Conservation (phyloP, 2,329 filamentous ascomycete genomes). For the Ophiostoma piceae region DNA sequence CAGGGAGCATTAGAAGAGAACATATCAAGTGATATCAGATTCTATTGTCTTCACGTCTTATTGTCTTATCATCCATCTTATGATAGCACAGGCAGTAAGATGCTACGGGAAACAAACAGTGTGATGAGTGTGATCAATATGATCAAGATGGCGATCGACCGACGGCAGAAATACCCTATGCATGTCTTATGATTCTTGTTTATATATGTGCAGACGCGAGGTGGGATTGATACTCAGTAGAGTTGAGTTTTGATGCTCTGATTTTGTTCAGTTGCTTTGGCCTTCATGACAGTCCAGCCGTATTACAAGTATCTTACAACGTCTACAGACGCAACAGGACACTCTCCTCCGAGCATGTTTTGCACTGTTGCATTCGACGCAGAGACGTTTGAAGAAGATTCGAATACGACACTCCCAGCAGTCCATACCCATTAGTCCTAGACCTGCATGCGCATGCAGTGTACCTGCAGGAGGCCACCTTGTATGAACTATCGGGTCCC, state of each 20-base stretch:
- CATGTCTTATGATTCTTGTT: slow-evolving; percentile 6
- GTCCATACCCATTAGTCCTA: slow-evolving; percentile 12
- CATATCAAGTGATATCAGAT: background rate
- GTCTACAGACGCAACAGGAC: background rate
- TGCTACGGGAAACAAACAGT: background rate
- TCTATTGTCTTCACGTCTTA: background rate
- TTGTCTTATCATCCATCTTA: background rate
- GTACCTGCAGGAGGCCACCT: slow-evolving; percentile 20
- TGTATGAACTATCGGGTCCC: background rate
- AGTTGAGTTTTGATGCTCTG: too few species aligned
- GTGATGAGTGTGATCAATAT: background rate
- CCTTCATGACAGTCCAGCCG: too few species aligned
- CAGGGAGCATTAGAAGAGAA: background rate
- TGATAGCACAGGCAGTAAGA: background rate
- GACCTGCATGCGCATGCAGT: slow-evolving; percentile 22
- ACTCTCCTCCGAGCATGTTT: slow-evolving; percentile 4
- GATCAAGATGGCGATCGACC: background rate
- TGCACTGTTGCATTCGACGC: background rate
- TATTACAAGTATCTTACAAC: too few species aligned
- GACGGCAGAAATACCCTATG: too few species aligned
- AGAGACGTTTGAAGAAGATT: background rate
- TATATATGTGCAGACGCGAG: slow-evolving; percentile 8
- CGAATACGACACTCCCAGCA: background rate
- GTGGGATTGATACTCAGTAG: too few species aligned
- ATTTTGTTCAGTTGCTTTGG: too few species aligned